Evolutionary conservation across 2,329 filamentous ascomycete species (phyloP).

Genomic region (Rachicladosporium sp.): DNA sequence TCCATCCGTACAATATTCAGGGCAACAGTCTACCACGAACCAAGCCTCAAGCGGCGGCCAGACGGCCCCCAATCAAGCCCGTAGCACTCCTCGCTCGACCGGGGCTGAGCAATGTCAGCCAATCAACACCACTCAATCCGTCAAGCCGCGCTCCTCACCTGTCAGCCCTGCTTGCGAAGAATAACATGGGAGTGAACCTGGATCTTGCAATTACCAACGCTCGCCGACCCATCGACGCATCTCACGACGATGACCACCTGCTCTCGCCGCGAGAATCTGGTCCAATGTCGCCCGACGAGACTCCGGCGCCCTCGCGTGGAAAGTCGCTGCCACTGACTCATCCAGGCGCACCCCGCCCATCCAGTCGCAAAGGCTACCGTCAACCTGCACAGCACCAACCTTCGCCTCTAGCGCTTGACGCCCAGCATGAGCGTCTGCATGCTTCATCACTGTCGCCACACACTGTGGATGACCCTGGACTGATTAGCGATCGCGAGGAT

Average conservation of each 20-base stretch:
- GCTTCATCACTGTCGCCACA: conserved; percentile 28
- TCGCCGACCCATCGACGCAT: conserved; percentile 22
- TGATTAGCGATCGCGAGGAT: conserved; percentile 39
- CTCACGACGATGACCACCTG: conserved; percentile 14
- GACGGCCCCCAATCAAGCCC: conserved; percentile 8
- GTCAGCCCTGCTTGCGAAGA: conserved; percentile 28
- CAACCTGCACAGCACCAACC: conserved; percentile 17
- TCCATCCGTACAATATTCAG: conserved; percentile 20
- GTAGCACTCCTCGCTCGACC: conserved; percentile 2
- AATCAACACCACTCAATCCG: conserved; percentile 19
- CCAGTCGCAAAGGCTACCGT: conserved; percentile 19
- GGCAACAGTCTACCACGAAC: conserved; percentile 5
- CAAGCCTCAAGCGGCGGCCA: conserved; percentile 1
- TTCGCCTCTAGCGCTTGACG: conserved; percentile 17
- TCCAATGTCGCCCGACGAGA: too few species aligned
- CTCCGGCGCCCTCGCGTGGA: too few species aligned
- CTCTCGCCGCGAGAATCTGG: too few species aligned
- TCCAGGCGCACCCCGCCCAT: conserved; percentile 10
- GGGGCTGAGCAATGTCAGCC: conserved; percentile 7
- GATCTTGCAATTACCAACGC: conserved; percentile 18
- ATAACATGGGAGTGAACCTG: conserved; percentile 29
- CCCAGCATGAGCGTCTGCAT: conserved; percentile 1
- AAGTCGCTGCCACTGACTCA: not conserved
- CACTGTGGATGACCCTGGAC: conserved; percentile 36
- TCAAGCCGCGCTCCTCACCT: conserved; percentile 32